Base-by-base conservation (phyloP, 345 rosid genomes). In the Rhodamnia argentea region DNA sequence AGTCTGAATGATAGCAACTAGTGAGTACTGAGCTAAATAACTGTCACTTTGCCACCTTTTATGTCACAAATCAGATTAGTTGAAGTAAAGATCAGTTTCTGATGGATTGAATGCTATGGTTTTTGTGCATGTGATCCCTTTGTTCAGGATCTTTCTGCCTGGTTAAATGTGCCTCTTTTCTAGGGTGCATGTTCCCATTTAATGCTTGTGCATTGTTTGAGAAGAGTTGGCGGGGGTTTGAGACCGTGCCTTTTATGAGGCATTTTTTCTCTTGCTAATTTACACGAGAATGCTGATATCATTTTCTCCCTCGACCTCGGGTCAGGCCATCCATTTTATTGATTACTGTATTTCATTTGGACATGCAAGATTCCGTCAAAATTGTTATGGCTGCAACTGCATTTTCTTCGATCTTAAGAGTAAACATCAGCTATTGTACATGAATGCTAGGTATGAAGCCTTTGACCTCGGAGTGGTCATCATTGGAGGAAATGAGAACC, bases 371-470 rank as follows among this genome's bases (percentile, higher is more conserved):
- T 37, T 70, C 47, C 1, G 24, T 70, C 47, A 18, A 26, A 70
- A 37, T 32, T 70, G 81, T 42, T 70, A 37, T 18, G 47, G 81
- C 47, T 37, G 81, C 13, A 37, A 37, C 81, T 37, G 47, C 47
- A 4, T 70, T 6, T 10, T 70, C 42, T 11, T 54, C 57, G 12
- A 56, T 56, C 57, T 22, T 56, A 3, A 24, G 32, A 32, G 18
- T 70, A 18, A 70, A 37, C 81, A 5, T 37, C 47, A 37, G 26
- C 26, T 37, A 13, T 70, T 18, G 81, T 37, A 70, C 47, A 88
- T 59, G 86, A 60, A 91, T 29, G 81, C 81, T 70, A 95, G 98
- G 96, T 44, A 87, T 94, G 5, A 89, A 92, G 76, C 89, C 90
- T 60, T 92, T 90, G 37, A 88, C 94, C 15, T 76, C 88, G 87